phyloP scores from a whole-genome alignment of 1,284 basidiomycete species.

The Hymenochaete sp. region DNA sequence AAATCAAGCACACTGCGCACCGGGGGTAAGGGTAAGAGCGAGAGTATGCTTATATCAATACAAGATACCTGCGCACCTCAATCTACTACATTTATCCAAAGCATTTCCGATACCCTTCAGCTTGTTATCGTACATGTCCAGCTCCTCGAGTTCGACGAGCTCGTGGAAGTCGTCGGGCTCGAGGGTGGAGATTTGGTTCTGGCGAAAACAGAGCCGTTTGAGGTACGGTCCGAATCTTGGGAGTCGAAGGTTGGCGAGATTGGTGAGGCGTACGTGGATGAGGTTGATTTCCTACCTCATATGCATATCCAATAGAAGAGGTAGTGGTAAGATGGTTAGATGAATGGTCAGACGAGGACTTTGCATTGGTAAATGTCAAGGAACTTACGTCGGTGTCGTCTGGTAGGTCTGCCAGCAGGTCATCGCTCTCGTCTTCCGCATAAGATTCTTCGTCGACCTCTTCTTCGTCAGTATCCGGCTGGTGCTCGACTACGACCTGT shows the following conservation, averaged over 20 bases:
- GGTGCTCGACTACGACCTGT: too few species aligned
- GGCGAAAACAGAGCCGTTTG: conserved; percentile 78
- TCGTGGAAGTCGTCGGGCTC: conserved; percentile 57
- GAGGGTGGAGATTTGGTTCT: conserved; percentile 76
- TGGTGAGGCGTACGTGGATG: conserved; percentile 71
- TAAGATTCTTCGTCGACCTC: not conserved
- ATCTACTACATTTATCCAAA: conserved; percentile 49
- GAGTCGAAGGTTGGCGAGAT: conserved; percentile 57
- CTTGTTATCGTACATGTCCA: conserved; percentile 96
- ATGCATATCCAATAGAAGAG: not conserved
- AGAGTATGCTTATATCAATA: not conserved
- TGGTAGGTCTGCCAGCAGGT: conserved; percentile 40
- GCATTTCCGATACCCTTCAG: conserved; percentile 67
- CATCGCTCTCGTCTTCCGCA: not conserved
- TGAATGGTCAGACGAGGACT: not conserved
- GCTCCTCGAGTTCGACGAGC: conserved; percentile 71
- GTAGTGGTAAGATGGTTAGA: not conserved
- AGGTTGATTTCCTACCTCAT: conserved; percentile 75
- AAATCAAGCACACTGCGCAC: conserved; percentile 70
- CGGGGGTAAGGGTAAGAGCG: not conserved
- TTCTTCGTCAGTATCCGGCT: not conserved
- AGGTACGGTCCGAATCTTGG: conserved; percentile 63
- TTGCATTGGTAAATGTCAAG: conserved; percentile 3
- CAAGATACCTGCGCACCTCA: conserved; percentile 58
- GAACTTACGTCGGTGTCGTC: conserved; percentile 57